Evolutionary conservation across 1,139 yeast species (phyloP).

Genomic region (Lodderomyces metapsilosis): DNA sequence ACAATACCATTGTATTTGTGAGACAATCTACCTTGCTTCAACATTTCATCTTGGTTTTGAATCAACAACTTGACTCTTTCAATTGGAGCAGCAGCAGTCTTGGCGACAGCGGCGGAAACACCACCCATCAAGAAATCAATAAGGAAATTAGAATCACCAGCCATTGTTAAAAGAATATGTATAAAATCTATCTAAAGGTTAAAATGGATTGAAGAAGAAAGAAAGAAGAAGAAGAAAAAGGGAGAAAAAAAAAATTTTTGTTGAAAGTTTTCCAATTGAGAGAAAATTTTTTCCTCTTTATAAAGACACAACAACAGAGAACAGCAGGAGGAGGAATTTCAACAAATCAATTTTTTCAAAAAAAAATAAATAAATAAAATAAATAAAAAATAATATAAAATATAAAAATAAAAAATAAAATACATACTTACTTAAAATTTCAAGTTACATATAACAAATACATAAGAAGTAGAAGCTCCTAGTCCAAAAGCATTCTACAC

Average conservation of each 20-base stretch:
- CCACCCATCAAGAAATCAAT: slow-evolving; percentile 54
- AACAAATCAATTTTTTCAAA: too few species aligned
- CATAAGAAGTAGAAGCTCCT: too few species aligned
- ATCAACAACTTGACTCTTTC: slow-evolving; percentile 55
- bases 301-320: too few species aligned
- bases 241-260: slow-evolving; percentile 10
- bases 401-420: too few species aligned
- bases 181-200: slow-evolving; percentile 2
- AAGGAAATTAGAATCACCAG: slow-evolving; percentile 28
- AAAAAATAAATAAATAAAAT: too few species aligned
- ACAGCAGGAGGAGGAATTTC: too few species aligned
- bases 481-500: too few species aligned
- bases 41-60: slow-evolving; percentile 55
- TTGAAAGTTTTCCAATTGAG: slow-evolving; percentile 10
- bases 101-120: slow-evolving; percentile 57
- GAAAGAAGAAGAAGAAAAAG: slow-evolving; percentile 12
- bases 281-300: slow-evolving; percentile 8
- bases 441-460: too few species aligned
- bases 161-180: slow-evolving; percentile 14
- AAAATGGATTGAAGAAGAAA: slow-evolving; percentile 3
- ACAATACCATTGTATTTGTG: slow-evolving; percentile 49
- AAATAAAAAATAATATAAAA: too few species aligned
- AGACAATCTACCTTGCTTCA: slow-evolving; percentile 54
- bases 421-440: too few species aligned
- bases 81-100: slow-evolving; percentile 57